Evolutionary conservation across 495 filamentous ascomycete species (phyloP).

Genomic region (Penicillium longicatenatum): DNA sequence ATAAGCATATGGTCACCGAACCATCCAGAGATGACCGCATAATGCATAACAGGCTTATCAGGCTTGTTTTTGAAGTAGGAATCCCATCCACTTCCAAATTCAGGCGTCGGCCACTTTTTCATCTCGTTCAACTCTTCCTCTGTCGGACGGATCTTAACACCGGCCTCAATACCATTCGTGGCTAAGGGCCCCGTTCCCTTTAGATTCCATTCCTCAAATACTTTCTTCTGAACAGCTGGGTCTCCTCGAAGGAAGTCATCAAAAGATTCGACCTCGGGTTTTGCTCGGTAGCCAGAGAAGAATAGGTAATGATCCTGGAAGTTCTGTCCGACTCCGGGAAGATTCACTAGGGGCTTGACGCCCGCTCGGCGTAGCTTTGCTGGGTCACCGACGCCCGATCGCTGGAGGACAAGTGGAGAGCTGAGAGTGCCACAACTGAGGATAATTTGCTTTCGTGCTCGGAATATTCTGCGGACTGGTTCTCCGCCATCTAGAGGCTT

Average conservation of each 20-base stretch:
- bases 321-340: conserved; percentile 81
- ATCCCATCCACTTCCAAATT: conserved; percentile 71
- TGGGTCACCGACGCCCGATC: conserved; percentile 70
- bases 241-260: conserved; percentile 80
- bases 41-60: conserved; percentile 87
- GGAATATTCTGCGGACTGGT: conserved; percentile 57
- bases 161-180: conserved; percentile 85
- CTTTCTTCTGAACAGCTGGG: conserved; percentile 66
- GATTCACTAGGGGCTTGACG: conserved; percentile 70
- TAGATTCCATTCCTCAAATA: conserved; percentile 74
- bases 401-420: conserved; percentile 76
- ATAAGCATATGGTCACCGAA: conserved; percentile 70
- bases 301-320: conserved; percentile 88
- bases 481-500: conserved; percentile 53
- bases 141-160: conserved; percentile 76
- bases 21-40: conserved; percentile 63
- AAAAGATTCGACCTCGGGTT: conserved; percentile 76
- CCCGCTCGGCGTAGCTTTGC: conserved; percentile 70
- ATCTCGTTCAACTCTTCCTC: conserved; percentile 69
- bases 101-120: conserved; percentile 63
- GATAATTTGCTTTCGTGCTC: conserved; percentile 76
- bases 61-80: conserved; percentile 83
- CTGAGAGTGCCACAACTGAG: conserved; percentile 79
- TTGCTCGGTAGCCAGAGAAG: conserved; percentile 73
- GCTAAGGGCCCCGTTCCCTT: conserved; percentile 78